phyloP scores from a whole-genome alignment of 495 filamentous ascomycete species.

The Penicillium daleae region DNA sequence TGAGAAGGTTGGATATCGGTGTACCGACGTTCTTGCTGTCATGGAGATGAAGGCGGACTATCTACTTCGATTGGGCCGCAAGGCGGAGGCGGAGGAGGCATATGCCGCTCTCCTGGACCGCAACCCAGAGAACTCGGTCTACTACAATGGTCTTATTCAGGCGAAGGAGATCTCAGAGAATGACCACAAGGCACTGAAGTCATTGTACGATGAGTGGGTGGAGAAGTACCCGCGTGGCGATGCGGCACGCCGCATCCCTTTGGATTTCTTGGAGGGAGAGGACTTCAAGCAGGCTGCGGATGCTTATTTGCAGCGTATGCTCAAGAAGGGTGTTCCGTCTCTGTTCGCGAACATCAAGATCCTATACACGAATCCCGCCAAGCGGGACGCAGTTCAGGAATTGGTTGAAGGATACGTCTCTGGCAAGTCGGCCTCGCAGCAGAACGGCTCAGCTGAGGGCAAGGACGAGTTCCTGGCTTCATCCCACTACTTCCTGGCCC shows the following conservation, averaged over 20 bases:
- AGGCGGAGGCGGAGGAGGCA: slow-evolving; percentile 79
- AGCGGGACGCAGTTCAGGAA: slow-evolving; percentile 73
- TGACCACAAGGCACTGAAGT: slow-evolving; percentile 66
- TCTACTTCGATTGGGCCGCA: slow-evolving; percentile 73
- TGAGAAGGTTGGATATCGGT: slow-evolving; percentile 72
- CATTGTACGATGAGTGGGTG: slow-evolving; percentile 80
- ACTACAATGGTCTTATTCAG: slow-evolving; percentile 78
- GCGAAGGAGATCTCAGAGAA: slow-evolving; percentile 64
- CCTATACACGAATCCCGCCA: slow-evolving; percentile 75
- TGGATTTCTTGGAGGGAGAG: slow-evolving; percentile 87
- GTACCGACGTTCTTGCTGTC: slow-evolving; percentile 83
- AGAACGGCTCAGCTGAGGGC: slow-evolving; percentile 53
- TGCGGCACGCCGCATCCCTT: slow-evolving; percentile 80
- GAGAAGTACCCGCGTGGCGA: slow-evolving; percentile 80
- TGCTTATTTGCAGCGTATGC: slow-evolving; percentile 79
- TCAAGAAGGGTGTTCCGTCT: slow-evolving; percentile 94
- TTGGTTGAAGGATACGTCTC: slow-evolving; percentile 79
- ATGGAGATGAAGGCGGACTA: slow-evolving; percentile 90
- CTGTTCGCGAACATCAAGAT: slow-evolving; percentile 95
- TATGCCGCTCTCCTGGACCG: slow-evolving; percentile 80
- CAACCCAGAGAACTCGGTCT: slow-evolving; percentile 83
- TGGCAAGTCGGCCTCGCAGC: slow-evolving; percentile 41
- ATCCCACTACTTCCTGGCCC: slow-evolving; percentile 87
- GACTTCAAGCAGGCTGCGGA: slow-evolving; percentile 81
- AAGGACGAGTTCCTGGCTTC: slow-evolving; percentile 67